Evolutionary conservation across 208 protist genomes (phyloP), one percentile per base, ranked within the genome.

Genomic region (Leishmania turanica): DNA sequence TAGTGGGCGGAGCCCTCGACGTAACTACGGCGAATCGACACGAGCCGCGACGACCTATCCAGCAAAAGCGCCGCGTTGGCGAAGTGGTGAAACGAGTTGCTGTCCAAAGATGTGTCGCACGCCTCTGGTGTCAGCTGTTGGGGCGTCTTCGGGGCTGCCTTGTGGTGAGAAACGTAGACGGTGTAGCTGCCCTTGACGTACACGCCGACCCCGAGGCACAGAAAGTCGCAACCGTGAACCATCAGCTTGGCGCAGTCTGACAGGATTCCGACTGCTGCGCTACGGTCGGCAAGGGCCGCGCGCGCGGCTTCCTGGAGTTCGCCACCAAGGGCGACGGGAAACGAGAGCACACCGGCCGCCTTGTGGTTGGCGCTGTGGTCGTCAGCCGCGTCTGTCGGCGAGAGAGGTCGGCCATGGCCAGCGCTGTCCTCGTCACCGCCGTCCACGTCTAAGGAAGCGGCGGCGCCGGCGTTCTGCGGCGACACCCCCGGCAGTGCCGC

Each of bases 1-100:
- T 97, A 97, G 88, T 97, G 92, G 31, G 79, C 92, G 70, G 92
- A 97, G 60, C 91, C 87, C 37, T 85, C 73, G 6, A 96, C 79
- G 58, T 84, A 77, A 83, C 92, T 95, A 47, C 80, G 74, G 40
- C 81, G 74, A 19, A 97, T 53, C 47, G 87, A 79, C 31, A 95
- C 92, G 37, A 89, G 88, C 62, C 84, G 75, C 45, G 93, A 90
- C 42, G 64, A 86, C 60, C 74, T 77, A 40, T 95, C 90, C 47
- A 97, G 56, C 60, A 94, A 47, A 34, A 96, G 66, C 17, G 85
- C 92, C 9, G 91, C 90, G 79, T 83, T 91, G 74, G 85, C 89
- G 27, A 96, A 80, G 78, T 91, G 84, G 56, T 94, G 83, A 53
- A 97, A 80, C 7, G 71, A 64, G 69, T 80, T 80, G 54, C 66